Evolutionary conservation across 2,329 filamentous ascomycete genomes (phyloP).

Genomic region (Ilyonectria robusta): DNA sequence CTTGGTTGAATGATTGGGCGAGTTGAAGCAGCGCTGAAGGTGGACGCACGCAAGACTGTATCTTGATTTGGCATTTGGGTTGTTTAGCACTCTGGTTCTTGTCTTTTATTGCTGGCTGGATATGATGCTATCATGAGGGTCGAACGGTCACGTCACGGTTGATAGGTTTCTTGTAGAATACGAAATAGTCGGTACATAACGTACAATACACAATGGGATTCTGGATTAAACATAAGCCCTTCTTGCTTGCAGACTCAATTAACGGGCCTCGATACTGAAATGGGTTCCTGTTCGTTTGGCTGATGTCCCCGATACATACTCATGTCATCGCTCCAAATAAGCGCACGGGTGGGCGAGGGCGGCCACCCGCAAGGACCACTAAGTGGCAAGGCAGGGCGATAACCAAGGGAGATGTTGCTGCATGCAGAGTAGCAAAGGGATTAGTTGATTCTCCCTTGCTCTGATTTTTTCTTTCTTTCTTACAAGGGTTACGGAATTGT

Average conservation of each 20-base stretch:
- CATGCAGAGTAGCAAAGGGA: not conserved
- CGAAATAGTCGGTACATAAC: conserved; percentile 15
- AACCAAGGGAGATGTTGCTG: not conserved
- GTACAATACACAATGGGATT: conserved; percentile 6
- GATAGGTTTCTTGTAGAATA: conserved; percentile 27
- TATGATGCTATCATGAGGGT: conserved; percentile 29
- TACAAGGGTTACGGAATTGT: not conserved
- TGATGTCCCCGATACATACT: conserved; percentile 54
- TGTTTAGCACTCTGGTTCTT: conserved; percentile 11
- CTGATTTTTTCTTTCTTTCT: not conserved
- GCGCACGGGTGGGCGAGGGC: not conserved
- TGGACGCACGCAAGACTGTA: not conserved
- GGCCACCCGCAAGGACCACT: not conserved
- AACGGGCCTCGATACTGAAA: too few species aligned
- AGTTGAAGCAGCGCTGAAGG: not conserved
- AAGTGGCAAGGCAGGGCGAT: not conserved
- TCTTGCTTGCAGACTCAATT: not conserved
- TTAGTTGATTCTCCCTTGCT: not conserved
- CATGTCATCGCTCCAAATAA: not conserved
- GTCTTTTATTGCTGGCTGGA: conserved; percentile 13
- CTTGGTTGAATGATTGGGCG: conserved; percentile 1
- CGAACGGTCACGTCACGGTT: conserved; percentile 25
- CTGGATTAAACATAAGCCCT: not conserved
- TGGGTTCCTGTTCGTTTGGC: conserved; percentile 63
- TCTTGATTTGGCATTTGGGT: conserved; percentile 11